Evolutionary conservation across 306 rosid genomes (phyloP).

Genomic region (Trichosanthes truncata): DNA sequence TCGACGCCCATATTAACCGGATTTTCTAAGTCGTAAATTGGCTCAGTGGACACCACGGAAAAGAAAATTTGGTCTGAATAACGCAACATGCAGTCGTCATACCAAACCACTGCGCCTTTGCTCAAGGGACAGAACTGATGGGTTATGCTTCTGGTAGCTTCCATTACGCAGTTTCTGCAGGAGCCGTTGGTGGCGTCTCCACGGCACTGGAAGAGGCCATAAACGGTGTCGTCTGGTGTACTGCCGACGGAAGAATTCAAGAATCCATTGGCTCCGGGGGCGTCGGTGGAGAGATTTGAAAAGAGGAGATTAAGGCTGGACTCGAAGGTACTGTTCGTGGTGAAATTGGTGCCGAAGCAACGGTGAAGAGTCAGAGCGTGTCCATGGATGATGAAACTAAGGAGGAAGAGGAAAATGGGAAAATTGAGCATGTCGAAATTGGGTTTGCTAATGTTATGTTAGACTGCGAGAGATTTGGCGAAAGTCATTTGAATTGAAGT

Average conservation of each 20-base stretch:
- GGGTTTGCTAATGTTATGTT: too few species aligned
- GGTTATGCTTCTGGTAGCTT: background rate
- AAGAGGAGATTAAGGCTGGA: slow-evolving; percentile 29
- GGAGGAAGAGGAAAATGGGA: background rate
- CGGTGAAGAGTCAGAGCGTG: background rate
- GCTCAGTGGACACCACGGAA: background rate
- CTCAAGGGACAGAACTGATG: background rate
- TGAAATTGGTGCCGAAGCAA: slow-evolving; percentile 13
- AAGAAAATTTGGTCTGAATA: slow-evolving; percentile 17
- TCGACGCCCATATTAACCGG: background rate
- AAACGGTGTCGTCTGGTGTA: background rate
- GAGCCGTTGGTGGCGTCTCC: too few species aligned
- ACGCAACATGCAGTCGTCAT: slow-evolving; percentile 20
- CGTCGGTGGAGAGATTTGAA: slow-evolving; percentile 35
- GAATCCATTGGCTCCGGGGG: slow-evolving; percentile 16
- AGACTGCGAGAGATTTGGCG: too few species aligned
- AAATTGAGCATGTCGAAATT: background rate
- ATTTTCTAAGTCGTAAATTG: rapidly evolving
- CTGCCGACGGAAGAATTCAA: slow-evolving; percentile 7
- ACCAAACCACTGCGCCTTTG: slow-evolving; percentile 11
- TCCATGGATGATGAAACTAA: background rate
- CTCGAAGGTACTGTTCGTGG: slow-evolving; percentile 27
- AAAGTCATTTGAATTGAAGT: too few species aligned
- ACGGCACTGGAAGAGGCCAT: slow-evolving; percentile 20
- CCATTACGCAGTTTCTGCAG: slow-evolving; percentile 10